phyloP scores from a whole-genome alignment of 441 rosid species.

The Euphorbia celastroides region DNA sequence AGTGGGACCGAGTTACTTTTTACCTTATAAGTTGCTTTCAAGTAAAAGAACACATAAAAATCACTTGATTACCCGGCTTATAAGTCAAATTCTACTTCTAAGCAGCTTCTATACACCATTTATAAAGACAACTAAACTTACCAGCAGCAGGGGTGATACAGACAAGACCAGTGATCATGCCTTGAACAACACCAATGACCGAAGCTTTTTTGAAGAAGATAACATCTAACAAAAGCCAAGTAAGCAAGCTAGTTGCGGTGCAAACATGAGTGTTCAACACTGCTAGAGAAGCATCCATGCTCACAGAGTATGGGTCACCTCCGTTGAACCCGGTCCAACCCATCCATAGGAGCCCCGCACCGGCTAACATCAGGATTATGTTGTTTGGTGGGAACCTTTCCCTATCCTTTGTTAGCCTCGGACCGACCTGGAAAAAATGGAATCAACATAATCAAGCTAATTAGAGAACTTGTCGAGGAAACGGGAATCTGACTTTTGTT shows the following conservation, averaged over 20 bases:
- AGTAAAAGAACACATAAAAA: no score
- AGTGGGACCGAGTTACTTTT: no score
- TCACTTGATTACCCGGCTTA: no score
- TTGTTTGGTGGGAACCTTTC: conserved; percentile 53
- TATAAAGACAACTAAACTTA: no score
- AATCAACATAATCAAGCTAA: no score
- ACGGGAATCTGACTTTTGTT: no score
- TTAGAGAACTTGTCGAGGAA: no score
- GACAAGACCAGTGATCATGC: conserved; percentile 56
- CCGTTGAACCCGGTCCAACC: conserved; percentile 62
- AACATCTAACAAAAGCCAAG: conserved; percentile 41
- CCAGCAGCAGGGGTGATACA: conserved; percentile 64
- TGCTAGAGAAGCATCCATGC: conserved; percentile 37
- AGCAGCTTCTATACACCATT: no score
- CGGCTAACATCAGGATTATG: conserved; percentile 38
- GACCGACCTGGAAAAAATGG: conserved; percentile 45
- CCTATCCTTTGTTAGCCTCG: conserved; percentile 43
- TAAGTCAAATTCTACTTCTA: no score
- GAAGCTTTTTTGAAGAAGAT: conserved; percentile 34
- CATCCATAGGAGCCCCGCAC: conserved; percentile 56
- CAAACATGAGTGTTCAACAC: conserved; percentile 48
- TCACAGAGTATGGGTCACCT: conserved; percentile 44
- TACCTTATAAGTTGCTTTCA: no score
- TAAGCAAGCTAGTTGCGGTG: conserved; percentile 40
- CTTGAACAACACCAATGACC: conserved; percentile 49